phyloP scores from a whole-genome alignment of 345 rosid genomes.

The Anacardium occidentale region DNA sequence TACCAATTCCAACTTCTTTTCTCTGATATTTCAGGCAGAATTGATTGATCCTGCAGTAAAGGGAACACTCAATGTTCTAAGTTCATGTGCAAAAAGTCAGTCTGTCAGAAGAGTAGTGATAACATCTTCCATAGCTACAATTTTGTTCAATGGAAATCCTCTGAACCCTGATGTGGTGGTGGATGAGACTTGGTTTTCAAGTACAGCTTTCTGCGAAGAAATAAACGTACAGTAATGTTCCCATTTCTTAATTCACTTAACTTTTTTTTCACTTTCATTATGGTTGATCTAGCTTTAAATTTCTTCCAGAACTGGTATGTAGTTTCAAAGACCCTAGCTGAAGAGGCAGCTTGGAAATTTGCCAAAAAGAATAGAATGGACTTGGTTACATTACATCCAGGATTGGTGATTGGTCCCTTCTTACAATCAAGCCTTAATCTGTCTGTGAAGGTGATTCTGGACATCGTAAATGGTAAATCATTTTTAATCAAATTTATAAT shows the following conservation, averaged over 20 bases:
- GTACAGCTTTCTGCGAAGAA: slow-evolving; percentile 33
- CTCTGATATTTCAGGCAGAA: slow-evolving; percentile 25
- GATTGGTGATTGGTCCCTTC: slow-evolving; percentile 38
- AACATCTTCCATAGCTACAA: slow-evolving; percentile 48
- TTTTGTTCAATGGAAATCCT: slow-evolving; percentile 29
- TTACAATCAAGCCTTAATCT: slow-evolving; percentile 44
- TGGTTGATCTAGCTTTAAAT: neutral
- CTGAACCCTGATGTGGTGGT: slow-evolving; percentile 28
- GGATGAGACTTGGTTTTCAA: slow-evolving; percentile 53
- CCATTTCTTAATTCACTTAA: neutral
- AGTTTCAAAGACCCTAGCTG: slow-evolving; percentile 43
- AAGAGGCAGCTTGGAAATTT: slow-evolving; percentile 48
- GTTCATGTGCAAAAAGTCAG: slow-evolving; percentile 35
- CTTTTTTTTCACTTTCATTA: neutral
- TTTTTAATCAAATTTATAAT: neutral
- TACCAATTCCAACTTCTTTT: neutral
- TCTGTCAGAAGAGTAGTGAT: slow-evolving; percentile 47
- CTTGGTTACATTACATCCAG: slow-evolving; percentile 45
- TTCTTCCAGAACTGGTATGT: slow-evolving; percentile 37
- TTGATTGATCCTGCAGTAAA: slow-evolving; percentile 48
- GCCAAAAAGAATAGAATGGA: slow-evolving; percentile 40
- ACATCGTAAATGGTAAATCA: slow-evolving; percentile 29
- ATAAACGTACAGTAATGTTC: slow-evolving; percentile 18
- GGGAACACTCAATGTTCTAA: slow-evolving; percentile 50
- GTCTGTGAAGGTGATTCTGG: slow-evolving; percentile 22